Evolutionary conservation across 2,329 filamentous ascomycete species (phyloP).

Genomic region (Colletotrichum limetticola): DNA sequence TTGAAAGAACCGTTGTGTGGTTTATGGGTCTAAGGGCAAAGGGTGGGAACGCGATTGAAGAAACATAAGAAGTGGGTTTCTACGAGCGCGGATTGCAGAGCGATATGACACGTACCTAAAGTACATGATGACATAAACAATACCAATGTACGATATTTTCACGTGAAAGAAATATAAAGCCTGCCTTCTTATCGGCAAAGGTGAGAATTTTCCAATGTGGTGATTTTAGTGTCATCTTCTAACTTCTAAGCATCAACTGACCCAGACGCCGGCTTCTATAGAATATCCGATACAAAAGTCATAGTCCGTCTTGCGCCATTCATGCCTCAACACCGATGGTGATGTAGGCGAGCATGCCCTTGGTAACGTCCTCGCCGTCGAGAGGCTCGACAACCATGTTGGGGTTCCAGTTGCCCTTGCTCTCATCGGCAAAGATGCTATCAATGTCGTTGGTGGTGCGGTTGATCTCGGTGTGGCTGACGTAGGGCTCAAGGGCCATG

Average conservation of each 20-base stretch:
- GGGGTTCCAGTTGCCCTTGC: constrained; percentile 19
- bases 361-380: constrained; percentile 23
- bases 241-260: neutral
- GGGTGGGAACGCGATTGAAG: no score
- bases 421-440: constrained; percentile 20
- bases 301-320: neutral
- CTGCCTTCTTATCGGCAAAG: neutral
- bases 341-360: constrained; percentile 28
- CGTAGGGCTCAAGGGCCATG: constrained; percentile 59
- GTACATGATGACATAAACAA: neutral
- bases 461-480: constrained; percentile 48
- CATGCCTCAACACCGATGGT: constrained; percentile 23
- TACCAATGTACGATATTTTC: neutral
- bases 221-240: no score
- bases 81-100: no score
- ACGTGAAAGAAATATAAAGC: neutral
- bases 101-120: no score
- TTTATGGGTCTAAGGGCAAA: no score
- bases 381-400: constrained; percentile 26
- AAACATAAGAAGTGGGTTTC: no score
- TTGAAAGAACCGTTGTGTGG: neutral
- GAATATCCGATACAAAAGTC: neutral
- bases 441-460: constrained; percentile 27
- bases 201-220: neutral
- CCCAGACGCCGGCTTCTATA: neutral